phyloP scores from a whole-genome alignment of 176 grass and related monocot genomes.

The Poa annua region DNA sequence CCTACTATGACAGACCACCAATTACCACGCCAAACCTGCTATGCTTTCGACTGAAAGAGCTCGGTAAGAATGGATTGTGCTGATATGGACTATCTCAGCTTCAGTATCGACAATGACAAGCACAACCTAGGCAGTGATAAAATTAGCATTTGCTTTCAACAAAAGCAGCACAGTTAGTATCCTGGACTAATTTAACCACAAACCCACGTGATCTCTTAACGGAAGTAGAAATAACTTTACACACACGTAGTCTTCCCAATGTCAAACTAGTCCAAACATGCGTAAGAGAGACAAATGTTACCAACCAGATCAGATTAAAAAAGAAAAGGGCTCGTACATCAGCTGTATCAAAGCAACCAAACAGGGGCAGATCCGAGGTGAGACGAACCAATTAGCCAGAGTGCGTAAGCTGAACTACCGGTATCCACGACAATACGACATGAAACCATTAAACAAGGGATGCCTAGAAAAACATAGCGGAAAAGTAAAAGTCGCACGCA shows the following conservation, averaged over 20 bases:
- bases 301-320: conserved; percentile 19
- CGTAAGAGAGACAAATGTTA: conserved; percentile 24
- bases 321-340: background rate
- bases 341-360: conserved; percentile 10
- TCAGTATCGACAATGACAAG: conserved; percentile 19
- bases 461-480: background rate
- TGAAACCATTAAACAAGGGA: background rate
- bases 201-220: conserved; percentile 25
- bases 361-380: conserved; percentile 11
- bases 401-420: background rate
- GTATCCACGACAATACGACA: background rate
- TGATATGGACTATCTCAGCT: background rate
- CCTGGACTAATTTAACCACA: conserved; percentile 20
- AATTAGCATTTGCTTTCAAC: conserved; percentile 33
- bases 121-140: background rate
- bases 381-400: background rate
- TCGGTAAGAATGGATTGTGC: background rate
- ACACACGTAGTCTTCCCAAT: background rate
- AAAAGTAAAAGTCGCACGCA: background rate
- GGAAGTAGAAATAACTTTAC: background rate
- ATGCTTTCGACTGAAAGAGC: conserved; percentile 12
- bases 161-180: conserved; percentile 5
- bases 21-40: background rate
- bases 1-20: background rate
- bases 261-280: conserved; percentile 1